Base-by-base conservation (phyloP, 148 eudicot genomes). In the Limonium bicolor region DNA sequence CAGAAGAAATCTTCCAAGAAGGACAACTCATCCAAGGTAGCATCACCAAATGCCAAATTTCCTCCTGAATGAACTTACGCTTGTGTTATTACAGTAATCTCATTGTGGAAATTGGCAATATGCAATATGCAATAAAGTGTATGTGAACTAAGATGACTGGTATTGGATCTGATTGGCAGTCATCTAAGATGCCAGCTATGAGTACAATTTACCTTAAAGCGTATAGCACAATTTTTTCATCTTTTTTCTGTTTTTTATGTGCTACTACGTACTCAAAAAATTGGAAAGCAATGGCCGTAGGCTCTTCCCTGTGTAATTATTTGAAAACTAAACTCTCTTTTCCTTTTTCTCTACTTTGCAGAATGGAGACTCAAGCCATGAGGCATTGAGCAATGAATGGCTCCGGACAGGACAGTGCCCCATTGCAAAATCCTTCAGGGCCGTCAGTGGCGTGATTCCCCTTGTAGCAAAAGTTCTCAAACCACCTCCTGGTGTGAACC, bases 341-440 rank as follows among this genome's bases (percentile, higher is more conserved):
- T n/a, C n/a, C 24, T 5, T 32, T 42, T 54, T 36, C 0, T 9
- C 28, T 41, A 33, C 51, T 19, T 44, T 42, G 53, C 74, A 90
- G 95, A 82, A 78, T 52, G 71, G 66, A 34, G 63, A 60, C 34
- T 57, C 77, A 27, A 62, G 52, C 20, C 79, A 80, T 17, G 92
- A 85, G 64, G 80, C 92, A 29, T 18, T 69, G 9, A 64, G 73
- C 44, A 67, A 65, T 8, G 92, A 80, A 53, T 85, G 92, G 95
- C 36, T 85, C 41, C 54, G 69, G 51, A 61, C 53, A 0, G 95
- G 92, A 9, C 77, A 77, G 60, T 84, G 90, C 17, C 90, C 95
- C 1, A 71, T 84, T 9, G 90, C 95, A 9, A 84, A 80, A 48
- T 77, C 92, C 5, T 80, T 68, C 46, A 64, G 86, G 60, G 92